Evolutionary conservation across 2,329 filamentous ascomycete genomes (phyloP), one percentile per base, ranked within the genome.

Genomic region (Metarhizium anisopliae): DNA sequence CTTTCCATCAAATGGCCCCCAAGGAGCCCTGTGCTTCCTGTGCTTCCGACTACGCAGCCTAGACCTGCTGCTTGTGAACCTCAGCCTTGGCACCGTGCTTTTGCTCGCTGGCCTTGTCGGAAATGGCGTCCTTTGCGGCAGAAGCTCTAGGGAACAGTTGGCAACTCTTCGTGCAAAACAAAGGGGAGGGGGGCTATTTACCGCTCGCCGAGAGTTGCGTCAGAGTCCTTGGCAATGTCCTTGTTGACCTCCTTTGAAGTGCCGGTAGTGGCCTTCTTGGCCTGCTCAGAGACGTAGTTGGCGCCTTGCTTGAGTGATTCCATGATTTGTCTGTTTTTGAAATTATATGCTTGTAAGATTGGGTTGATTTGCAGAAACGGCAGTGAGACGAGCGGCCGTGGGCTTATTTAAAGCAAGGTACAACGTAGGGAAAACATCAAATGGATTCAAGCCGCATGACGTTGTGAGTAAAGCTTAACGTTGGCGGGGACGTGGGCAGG

Each of bases 191-290:
- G 42, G 6, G 42, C 42, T 4, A 52, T 72, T 64, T 69, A 78
- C 75, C 83, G 83, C 66, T 78, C 82, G 65, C 72, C 67, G 55
- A 83, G 6, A 62, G 62, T 61, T 59, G 75, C 76, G 67, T 83
- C 72, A 69, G 63, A 69, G 68, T 83, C 81, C 79, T 87, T 86
- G 69, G 84, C 84, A 62, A 82, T 77, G 61, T 77, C 68, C 81
- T 87, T 86, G 81, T 87, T 86, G 75, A 75, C 75, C 74, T 86
- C 83, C 80, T 87, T 87, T 72, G 77, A 81, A 58, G 79, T 74
- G 60, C 78, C 76, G 59, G 74, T 73, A 59, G 75, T 67, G 59
- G 75, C 74, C 68, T 83, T 74, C 75, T 85, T 77, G 68, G 83
- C 71, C 66, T 75, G 74, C 77, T 86, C 84, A 59, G 77, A 71